Evolutionary conservation across 176 grass and related monocot species (phyloP).

Genomic region (Avena eriantha): DNA sequence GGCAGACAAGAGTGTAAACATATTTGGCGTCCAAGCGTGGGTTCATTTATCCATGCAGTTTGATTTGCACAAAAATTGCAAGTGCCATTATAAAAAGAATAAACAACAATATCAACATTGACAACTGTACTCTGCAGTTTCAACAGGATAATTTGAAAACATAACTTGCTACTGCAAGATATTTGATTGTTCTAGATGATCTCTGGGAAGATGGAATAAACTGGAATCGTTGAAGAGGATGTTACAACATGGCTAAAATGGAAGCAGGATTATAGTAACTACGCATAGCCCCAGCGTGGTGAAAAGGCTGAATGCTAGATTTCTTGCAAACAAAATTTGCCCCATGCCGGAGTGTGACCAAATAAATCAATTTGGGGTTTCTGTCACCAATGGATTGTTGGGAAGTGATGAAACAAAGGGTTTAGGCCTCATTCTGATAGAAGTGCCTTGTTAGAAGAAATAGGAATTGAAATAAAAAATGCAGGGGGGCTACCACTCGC

Average conservation of each 20-base stretch:
- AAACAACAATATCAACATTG: background rate
- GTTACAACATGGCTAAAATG: background rate
- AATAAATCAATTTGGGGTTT: background rate
- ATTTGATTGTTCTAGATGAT: background rate
- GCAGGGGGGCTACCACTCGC: conserved; percentile 52
- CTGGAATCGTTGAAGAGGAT: background rate
- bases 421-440: background rate
- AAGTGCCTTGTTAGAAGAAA: conserved; percentile 11
- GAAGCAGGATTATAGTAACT: background rate
- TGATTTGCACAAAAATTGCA: background rate
- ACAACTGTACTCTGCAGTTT: background rate
- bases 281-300: background rate
- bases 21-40: background rate
- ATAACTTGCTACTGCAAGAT: background rate
- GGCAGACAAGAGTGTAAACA: background rate
- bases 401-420: background rate
- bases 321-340: no score
- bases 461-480: conserved; percentile 48
- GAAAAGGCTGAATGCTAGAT: background rate
- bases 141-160: background rate
- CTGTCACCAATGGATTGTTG: background rate
- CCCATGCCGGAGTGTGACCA: no score
- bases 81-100: background rate
- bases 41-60: background rate
- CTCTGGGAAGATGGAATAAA: background rate